A percentile compares a stretch with the other conserved stretches of the same genome.
Evolutionary conservation across 306 rosid genomes (phyloP).

Genomic region (Cucurbita pepo): DNA sequence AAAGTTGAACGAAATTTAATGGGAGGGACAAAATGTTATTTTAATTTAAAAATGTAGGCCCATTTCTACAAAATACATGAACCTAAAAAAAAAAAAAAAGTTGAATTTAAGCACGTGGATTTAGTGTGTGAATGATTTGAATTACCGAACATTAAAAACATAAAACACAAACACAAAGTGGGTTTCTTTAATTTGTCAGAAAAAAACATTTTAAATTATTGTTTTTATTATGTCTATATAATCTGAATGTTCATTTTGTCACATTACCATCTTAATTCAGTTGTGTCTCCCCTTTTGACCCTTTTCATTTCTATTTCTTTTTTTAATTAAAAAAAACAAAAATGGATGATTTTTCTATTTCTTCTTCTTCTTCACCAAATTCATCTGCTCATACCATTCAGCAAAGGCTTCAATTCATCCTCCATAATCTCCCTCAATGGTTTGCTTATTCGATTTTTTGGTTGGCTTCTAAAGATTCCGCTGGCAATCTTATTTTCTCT

Average conservation of each 20-base stretch:
- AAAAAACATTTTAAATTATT: too few relatives aligned
- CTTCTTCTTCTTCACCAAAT: background rate
- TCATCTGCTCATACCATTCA: conserved; percentile 10
- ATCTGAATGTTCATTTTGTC: background rate
- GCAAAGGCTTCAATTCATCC: conserved; percentile 23
- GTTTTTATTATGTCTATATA: background rate
- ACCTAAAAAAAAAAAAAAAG: background rate
- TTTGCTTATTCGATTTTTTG: conserved; percentile 43
- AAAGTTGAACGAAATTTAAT: too few relatives aligned
- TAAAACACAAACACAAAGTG: background rate
- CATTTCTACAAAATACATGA: background rate
- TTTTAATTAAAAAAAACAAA: too few relatives aligned
- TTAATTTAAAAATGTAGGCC: too few relatives aligned
- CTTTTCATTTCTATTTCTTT: background rate
- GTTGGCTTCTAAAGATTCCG: conserved; percentile 19
- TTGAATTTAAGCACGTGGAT: background rate
- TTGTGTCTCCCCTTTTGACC: background rate
- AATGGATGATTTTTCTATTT: background rate
- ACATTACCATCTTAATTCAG: background rate
- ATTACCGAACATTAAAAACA: background rate
- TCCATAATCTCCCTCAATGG: conserved; percentile 29
- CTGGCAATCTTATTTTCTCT: background rate
- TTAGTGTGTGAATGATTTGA: background rate
- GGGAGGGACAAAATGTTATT: too few relatives aligned
- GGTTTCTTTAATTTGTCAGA: background rate